These are phyloP conservation scores for Venturia aucupariae DNA, from an alignment of 2,329 filamentous ascomycete genomes.

Conservation along the genomic window DNA sequence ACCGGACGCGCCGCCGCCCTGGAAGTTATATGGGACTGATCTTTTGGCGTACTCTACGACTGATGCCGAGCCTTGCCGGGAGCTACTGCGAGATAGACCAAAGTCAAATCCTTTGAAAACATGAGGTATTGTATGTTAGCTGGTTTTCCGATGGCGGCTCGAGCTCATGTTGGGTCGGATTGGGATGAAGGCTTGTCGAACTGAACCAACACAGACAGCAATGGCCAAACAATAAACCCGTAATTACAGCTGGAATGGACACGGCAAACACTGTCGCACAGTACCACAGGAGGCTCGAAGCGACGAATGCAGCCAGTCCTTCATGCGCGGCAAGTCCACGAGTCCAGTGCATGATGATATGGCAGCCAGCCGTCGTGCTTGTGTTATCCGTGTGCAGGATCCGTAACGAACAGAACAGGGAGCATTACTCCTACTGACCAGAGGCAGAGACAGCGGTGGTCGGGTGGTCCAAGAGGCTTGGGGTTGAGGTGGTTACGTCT, in stretches of 20 bases:
- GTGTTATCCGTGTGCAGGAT: neutral
- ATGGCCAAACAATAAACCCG: too few relatives aligned
- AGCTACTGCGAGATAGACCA: neutral
- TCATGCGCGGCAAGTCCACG: neutral
- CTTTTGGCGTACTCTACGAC: neutral
- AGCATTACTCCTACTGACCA: neutral
- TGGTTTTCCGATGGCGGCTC: neutral
- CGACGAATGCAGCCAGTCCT: neutral
- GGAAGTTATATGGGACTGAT: neutral
- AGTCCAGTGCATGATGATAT: neutral
- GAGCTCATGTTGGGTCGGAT: neutral
- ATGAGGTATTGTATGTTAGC: neutral
- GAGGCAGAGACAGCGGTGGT: too few relatives aligned
- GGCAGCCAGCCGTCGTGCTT: neutral
- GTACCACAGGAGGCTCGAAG: neutral
- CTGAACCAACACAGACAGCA: too few relatives aligned
- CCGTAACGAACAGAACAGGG: neutral
- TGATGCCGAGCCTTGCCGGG: neutral
- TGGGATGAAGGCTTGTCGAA: neutral
- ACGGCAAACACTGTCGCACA: neutral
- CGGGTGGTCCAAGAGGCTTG: neutral
- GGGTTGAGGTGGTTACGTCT: neutral
- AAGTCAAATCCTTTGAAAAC: neutral
- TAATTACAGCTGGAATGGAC: too few relatives aligned
- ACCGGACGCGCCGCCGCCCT: neutral